Conservation (phyloP, 331 rosid genomes). For the Quercus lobata region DNA sequence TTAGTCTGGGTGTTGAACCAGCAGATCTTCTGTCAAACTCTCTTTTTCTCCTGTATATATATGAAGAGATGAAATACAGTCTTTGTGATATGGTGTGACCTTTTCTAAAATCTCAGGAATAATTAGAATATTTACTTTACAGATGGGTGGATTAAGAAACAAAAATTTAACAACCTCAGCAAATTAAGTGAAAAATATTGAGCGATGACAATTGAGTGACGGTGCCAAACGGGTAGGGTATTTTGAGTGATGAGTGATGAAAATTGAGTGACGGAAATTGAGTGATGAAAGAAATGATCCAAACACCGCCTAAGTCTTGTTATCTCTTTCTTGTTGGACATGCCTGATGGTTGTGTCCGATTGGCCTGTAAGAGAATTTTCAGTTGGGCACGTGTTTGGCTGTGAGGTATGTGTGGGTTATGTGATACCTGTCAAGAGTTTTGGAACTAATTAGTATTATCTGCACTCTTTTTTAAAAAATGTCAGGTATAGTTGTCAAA, state of each 20-base stretch:
- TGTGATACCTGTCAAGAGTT: background rate
- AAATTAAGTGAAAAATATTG: background rate
- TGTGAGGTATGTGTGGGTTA: background rate
- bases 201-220: no score
- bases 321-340: no score
- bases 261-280: no score
- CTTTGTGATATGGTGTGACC: background rate
- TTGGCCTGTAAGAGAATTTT: background rate
- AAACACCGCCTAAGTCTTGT: background rate
- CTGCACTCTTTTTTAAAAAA: no score
- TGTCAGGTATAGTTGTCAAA: accelerated
- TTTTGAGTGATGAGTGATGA: no score
- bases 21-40: background rate
- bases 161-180: background rate
- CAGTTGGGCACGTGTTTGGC: background rate
- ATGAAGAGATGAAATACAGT: background rate
- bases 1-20: background rate
- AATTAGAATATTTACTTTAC: background rate
- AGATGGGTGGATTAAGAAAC: background rate
- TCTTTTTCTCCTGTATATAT: background rate
- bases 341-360: background rate
- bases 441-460: no score
- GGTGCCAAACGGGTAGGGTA: no score
- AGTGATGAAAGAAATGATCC: no score
- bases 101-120: background rate